Evolutionary conservation across 2,329 filamentous ascomycete species (phyloP), one percentile per base, ranked within the genome.

Genomic region (Alternaria arbusti): DNA sequence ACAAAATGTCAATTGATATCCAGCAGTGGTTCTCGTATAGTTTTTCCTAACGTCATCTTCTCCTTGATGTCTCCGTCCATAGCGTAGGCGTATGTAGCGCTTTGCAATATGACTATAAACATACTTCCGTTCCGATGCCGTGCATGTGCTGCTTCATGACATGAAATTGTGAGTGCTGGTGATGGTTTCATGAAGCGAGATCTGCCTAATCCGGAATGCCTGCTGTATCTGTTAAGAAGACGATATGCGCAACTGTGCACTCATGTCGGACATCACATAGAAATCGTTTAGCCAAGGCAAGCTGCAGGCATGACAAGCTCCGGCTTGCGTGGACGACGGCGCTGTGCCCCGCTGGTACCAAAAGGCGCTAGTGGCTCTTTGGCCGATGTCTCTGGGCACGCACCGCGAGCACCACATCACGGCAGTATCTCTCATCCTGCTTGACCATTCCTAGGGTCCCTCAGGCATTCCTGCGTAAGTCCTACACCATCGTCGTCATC

Each of bases 401-500:
- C 65, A 56, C 63, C 65, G 65, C 63, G 63, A 61, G 59, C 64
- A 64, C 61, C 67, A 64, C 67, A 64, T 69, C 67, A 69, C 67
- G 67, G 67, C 62, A 60, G 67, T 69, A 69, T 67, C 67, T 69
- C 67, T 69, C 67, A 69, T 68, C 66, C 66, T 69, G 65, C 67
- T 67, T 59, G 67, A 61, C 55, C 40, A 55, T 63, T 60, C 43
- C 62, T 54, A 61, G 55, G 54, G 46, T 57, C n/a, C 22, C 46
- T 64, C 57, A 61, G 58, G 61, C 47, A 62, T 57, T 52, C 30
- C 26, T 28, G 51, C 54, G 67, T 69, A 65, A 57, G 64, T 67
- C 52, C 46, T 63, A 59, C 59, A 64, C 55, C 63, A 54, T 57
- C 51, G 15, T 46, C 54, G 49, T 57, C 49, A 40, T 47, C 26